phyloP scores from a whole-genome alignment of 2,329 filamentous ascomycete genomes.

The Aspergillus texensis region DNA sequence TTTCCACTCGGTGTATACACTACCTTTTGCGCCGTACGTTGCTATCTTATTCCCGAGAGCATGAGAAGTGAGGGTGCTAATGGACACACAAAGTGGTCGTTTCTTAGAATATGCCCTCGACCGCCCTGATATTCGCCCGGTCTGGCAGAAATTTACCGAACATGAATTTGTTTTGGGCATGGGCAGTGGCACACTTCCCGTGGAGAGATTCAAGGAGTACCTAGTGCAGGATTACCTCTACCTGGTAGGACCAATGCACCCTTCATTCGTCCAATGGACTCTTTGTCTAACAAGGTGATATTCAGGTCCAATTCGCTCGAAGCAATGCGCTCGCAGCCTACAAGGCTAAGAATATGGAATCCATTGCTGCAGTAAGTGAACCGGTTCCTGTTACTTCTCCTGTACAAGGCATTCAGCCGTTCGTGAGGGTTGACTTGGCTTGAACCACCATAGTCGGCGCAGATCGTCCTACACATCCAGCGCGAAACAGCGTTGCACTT shows the following conservation, averaged over 20 bases:
- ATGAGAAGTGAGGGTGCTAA: constrained; percentile 6
- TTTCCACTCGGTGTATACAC: constrained; percentile 63
- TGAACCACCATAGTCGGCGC: constrained; percentile 55
- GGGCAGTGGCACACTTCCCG: constrained; percentile 72
- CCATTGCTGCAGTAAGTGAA: constrained; percentile 67
- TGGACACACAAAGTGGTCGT: constrained; percentile 57
- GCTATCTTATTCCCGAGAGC: neutral
- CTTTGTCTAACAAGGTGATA: constrained; percentile 5
- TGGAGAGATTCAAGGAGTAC: constrained; percentile 82
- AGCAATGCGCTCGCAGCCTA: constrained; percentile 84
- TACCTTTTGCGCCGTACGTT: constrained; percentile 61
- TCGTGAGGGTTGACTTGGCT: neutral
- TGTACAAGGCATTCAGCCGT: neutral
- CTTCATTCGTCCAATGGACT: neutral
- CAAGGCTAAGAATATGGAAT: constrained; percentile 73
- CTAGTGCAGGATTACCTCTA: constrained; percentile 93
- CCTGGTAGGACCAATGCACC: constrained; percentile 56
- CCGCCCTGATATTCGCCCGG: constrained; percentile 69
- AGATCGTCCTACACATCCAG: constrained; percentile 75
- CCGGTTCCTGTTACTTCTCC: neutral
- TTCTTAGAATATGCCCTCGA: constrained; percentile 84
- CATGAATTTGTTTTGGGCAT: constrained; percentile 81
- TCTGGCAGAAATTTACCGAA: constrained; percentile 76
- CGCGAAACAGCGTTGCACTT: constrained; percentile 81
- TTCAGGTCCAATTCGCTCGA: constrained; percentile 79